phyloP scores from a whole-genome alignment of 306 rosid species.

The Carpinus viminea region DNA sequence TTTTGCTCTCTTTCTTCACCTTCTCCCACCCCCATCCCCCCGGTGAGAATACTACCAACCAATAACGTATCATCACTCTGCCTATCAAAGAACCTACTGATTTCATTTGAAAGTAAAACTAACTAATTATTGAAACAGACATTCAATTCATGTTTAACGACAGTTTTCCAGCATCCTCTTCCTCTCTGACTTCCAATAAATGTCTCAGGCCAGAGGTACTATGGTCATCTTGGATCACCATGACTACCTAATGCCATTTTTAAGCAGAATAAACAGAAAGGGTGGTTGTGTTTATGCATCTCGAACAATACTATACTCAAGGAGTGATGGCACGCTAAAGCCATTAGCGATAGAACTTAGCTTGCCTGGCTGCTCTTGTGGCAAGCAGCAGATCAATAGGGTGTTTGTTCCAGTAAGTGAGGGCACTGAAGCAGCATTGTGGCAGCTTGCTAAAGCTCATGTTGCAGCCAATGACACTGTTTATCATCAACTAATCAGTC shows the following conservation, averaged over 20 bases:
- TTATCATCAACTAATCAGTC: slow-evolving; percentile 68
- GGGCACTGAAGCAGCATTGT: slow-evolving; percentile 64
- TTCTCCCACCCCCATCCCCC: too few species aligned
- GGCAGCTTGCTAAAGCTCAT: slow-evolving; percentile 79
- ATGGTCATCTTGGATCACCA: slow-evolving; percentile 70
- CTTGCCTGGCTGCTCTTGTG: slow-evolving; percentile 36
- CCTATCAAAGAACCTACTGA: not conserved
- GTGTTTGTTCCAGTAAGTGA: slow-evolving; percentile 53
- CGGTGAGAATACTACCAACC: too few species aligned
- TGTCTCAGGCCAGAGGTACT: slow-evolving; percentile 54
- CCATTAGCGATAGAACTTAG: slow-evolving; percentile 74
- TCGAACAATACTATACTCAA: slow-evolving; percentile 62
- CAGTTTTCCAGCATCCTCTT: not conserved
- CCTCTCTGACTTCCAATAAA: not conserved
- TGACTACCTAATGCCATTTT: slow-evolving; percentile 65
- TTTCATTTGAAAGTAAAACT: not conserved
- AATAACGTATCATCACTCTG: not conserved
- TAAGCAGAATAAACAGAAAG: slow-evolving; percentile 51
- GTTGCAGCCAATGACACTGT: slow-evolving; percentile 68
- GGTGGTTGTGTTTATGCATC: slow-evolving; percentile 61
- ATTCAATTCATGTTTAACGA: not conserved
- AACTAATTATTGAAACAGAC: not conserved
- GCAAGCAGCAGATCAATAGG: slow-evolving; percentile 32
- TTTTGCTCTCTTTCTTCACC: not conserved
- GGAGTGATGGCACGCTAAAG: slow-evolving; percentile 58